Evolutionary conservation across 257 asterid species (phyloP), one percentile per base, ranked within the genome.

Genomic region (Capsicum pubescens): DNA sequence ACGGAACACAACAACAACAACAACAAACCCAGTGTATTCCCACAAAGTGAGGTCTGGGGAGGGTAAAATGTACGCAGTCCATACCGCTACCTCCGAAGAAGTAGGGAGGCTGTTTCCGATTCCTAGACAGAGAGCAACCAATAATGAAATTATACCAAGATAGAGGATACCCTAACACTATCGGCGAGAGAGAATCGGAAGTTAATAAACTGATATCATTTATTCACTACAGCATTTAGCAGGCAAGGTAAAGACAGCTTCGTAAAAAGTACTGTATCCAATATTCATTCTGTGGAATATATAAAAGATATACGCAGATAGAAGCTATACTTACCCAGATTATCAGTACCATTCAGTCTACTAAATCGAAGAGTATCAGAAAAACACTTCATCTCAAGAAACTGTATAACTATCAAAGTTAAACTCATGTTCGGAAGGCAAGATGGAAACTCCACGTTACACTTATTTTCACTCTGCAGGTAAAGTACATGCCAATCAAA

Each of bases 381-480:
- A 74, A 21, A 74, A 14, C 50, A 52, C 46, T 76, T 21, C 61
- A 74, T 39, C 63, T 26, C 48, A 52, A 13, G 81, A 21, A 76
- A 52, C 48, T 14, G 21, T 13, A 26, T 52, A 26, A 52, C 46
- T 76, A 52, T 52, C n/a, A 52, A 16, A 26, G 46, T 76, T 14
- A 35, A 50, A 76, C 63, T 26, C 48, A 19, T 76, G 42, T 52
- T 52, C 63, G 0, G 9, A 52, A 76, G 15, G 32, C 52, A 42
- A 15, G 12, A 57, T 48, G 52, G 42, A 21, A 46, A 76, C 15
- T 26, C 63, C 81, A 13, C 11, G 5, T 52, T 52, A 76, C 81
- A 76, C 26, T 76, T 54, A 76, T 35, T 76, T 72, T 8, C 63
- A 52, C 63, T 76, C 81, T 52, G 81, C 81, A 52, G 7, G 81